Conservation (phyloP, 2,329 filamentous ascomycete species). For the Aspergillus neotritici region DNA sequence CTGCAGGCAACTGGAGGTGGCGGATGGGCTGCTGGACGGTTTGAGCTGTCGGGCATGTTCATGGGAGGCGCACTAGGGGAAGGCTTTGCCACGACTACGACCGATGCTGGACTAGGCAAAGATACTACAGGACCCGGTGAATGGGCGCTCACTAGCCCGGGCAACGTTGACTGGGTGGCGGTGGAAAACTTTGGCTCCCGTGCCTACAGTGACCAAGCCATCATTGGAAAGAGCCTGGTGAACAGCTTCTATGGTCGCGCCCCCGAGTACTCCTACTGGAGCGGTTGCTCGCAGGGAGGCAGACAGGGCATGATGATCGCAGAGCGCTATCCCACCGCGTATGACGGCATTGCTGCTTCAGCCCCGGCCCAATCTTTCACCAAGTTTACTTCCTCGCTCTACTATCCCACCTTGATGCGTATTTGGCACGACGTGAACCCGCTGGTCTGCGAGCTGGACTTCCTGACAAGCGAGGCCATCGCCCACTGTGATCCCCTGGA, state of each 20-base stretch:
- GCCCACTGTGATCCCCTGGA: slow-evolving; percentile 2
- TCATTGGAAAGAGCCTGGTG: slow-evolving; percentile 25
- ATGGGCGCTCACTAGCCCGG: slow-evolving; percentile 9
- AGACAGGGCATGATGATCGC: slow-evolving; percentile 42
- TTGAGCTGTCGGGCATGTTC: slow-evolving; percentile 6
- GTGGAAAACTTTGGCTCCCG: slow-evolving; percentile 3
- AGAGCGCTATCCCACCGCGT: slow-evolving; percentile 40
- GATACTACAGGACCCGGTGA: not conserved
- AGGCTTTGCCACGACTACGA: slow-evolving; percentile 7
- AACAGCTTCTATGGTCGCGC: slow-evolving; percentile 26
- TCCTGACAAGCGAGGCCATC: not conserved
- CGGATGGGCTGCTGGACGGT: slow-evolving; percentile 21
- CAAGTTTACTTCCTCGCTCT: not conserved
- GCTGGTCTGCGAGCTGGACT: too few species aligned
- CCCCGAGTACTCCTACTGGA: slow-evolving; percentile 38
- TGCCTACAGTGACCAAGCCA: slow-evolving; percentile 7
- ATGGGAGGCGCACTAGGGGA: slow-evolving; percentile 10
- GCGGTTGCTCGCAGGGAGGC: slow-evolving; percentile 44
- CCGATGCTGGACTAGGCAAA: slow-evolving; percentile 10
- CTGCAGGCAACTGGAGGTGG: slow-evolving; percentile 39
- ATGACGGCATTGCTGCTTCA: slow-evolving; percentile 42
- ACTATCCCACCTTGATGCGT: not conserved
- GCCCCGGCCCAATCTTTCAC: slow-evolving; percentile 28
- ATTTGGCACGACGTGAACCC: too few species aligned
- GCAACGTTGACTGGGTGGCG: slow-evolving; percentile 1